phyloP scores from a whole-genome alignment of 2,329 filamentous ascomycete species.

The Exutisphaerella laricina region DNA sequence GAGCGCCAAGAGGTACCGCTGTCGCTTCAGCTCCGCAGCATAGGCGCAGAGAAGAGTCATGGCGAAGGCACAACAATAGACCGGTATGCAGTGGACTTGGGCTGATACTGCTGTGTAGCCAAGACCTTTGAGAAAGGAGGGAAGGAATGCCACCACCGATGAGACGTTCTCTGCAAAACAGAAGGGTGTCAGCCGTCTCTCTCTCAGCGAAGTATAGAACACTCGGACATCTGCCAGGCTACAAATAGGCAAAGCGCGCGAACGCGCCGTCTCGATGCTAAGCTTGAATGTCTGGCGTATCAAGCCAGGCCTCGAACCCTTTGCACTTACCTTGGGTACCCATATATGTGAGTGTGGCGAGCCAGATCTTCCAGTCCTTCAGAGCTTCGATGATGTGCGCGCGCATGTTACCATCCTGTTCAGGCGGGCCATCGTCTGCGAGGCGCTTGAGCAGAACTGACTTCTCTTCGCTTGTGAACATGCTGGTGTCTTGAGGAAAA shows the following conservation, averaged over 20 bases:
- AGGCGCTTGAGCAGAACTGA: slow-evolving; percentile 4
- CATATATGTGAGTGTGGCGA: slow-evolving; percentile 1
- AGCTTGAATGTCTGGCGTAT: too few relatives aligned
- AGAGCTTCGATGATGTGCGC: slow-evolving; percentile 3
- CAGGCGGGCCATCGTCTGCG: background rate
- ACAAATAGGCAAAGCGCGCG: too few relatives aligned
- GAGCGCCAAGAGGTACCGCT: slow-evolving; percentile 36
- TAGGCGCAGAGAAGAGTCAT: slow-evolving; percentile 20
- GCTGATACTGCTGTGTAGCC: slow-evolving; percentile 11
- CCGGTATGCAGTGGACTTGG: slow-evolving; percentile 11
- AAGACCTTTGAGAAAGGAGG: slow-evolving; percentile 14
- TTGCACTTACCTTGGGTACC: too few relatives aligned
- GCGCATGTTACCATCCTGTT: background rate
- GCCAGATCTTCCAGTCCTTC: slow-evolving; percentile 8
- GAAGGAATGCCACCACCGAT: slow-evolving; percentile 16
- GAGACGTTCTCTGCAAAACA: slow-evolving; percentile 13
- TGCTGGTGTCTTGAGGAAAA: slow-evolving; percentile 35
- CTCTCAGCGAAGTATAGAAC: too few relatives aligned
- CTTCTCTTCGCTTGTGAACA: slow-evolving; percentile 7
- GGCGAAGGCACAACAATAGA: slow-evolving; percentile 10
- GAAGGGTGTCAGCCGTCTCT: too few relatives aligned
- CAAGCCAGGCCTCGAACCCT: too few relatives aligned
- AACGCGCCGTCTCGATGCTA: too few relatives aligned
- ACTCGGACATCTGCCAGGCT: too few relatives aligned
- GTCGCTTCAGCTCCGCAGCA: slow-evolving; percentile 21